These are phyloP conservation scores for Scleromitrula shiraiana DNA, from an alignment of 2,329 filamentous ascomycete species.

Conservation along the genomic window DNA sequence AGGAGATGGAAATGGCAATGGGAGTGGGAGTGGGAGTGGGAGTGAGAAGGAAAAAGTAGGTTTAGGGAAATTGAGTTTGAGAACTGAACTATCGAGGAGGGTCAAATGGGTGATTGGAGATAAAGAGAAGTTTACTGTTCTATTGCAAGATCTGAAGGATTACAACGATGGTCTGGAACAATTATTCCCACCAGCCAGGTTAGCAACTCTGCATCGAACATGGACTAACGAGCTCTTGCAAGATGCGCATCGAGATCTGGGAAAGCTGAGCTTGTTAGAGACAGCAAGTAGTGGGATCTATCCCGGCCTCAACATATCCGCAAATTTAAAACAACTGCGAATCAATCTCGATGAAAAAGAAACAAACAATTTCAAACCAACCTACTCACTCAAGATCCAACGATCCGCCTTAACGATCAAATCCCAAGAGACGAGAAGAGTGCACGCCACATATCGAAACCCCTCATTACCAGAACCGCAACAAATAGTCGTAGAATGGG, in stretches of 20 bases:
- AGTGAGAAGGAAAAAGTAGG: slow-evolving; percentile 5
- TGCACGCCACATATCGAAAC: slow-evolving; percentile 32
- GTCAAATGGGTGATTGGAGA: slow-evolving; percentile 40
- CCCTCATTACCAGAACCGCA: slow-evolving; percentile 20
- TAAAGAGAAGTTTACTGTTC: slow-evolving; percentile 37
- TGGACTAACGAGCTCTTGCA: slow-evolving; percentile 42
- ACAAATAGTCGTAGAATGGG: slow-evolving; percentile 38
- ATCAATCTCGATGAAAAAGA: slow-evolving; percentile 39
- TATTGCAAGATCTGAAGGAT: slow-evolving; percentile 37
- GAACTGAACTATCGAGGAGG: slow-evolving; percentile 25
- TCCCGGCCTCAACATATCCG: slow-evolving; percentile 36
- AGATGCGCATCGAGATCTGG: slow-evolving; percentile 35
- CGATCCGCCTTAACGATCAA: slow-evolving; percentile 27
- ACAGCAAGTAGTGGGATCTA: slow-evolving; percentile 35
- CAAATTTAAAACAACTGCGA: slow-evolving; percentile 38
- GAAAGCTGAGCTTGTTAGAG: slow-evolving; percentile 36
- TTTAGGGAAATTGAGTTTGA: slow-evolving; percentile 12
- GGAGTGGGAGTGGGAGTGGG: background rate
- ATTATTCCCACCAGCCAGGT: slow-evolving; percentile 36
- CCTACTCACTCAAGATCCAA: slow-evolving; percentile 35
- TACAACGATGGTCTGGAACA: slow-evolving; percentile 42
- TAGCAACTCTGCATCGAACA: slow-evolving; percentile 37
- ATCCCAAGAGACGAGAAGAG: slow-evolving; percentile 18
- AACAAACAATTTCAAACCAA: slow-evolving; percentile 35
- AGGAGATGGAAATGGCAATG: slow-evolving; percentile 8